Base-by-base conservation (phyloP, 192 early-diverging fungal genomes). In the Funneliformis mosseae region DNA sequence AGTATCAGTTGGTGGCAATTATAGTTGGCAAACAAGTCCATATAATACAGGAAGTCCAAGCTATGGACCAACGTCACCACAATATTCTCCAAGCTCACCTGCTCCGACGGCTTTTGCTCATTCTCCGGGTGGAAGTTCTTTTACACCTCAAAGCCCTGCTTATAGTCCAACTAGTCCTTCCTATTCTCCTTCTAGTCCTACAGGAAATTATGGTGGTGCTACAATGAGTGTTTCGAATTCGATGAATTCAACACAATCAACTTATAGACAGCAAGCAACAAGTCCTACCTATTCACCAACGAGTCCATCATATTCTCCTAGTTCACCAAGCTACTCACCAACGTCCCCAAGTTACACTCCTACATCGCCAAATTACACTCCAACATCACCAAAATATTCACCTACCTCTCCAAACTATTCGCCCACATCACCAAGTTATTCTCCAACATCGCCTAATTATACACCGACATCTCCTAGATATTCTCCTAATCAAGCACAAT, bases 111-210 rank as follows among this genome's bases (percentile, higher is more conserved):
- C 88, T 12, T 83, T 62, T 25, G 89, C 83, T 11, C 81, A 78
- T 10, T 81, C 83, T 48, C 83, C 80, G 39, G 84, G 76, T 45
- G 83, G 76, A 39, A 84, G 84, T 74, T 78, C 83, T 21, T 88
- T 84, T 78, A 84, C 85, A 42, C 86, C 86, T 45, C 82, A 87
- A 14, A 84, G 81, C 23, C 83, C 88, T n/a, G 85, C 79, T 25
- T 94, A 94, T 82, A 84, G 87, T n/a, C 95, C 96, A 0, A 96
- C 93, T 38, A 89, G 87, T 12, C 95, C 95, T 14, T 91, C 87
- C 38, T 97, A 97, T 83, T 90, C 88, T 14, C 95, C 95, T 27
- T 95, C 91, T 27, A 88, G 83, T 61, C 86, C 86, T 25, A 89
- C 87, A 38, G 93, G 93, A n/a, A 95, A 88, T 38, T 84, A 79